Conservation (phyloP, 1,284 basidiomycete species). For the Rhodotorula sp. region DNA sequence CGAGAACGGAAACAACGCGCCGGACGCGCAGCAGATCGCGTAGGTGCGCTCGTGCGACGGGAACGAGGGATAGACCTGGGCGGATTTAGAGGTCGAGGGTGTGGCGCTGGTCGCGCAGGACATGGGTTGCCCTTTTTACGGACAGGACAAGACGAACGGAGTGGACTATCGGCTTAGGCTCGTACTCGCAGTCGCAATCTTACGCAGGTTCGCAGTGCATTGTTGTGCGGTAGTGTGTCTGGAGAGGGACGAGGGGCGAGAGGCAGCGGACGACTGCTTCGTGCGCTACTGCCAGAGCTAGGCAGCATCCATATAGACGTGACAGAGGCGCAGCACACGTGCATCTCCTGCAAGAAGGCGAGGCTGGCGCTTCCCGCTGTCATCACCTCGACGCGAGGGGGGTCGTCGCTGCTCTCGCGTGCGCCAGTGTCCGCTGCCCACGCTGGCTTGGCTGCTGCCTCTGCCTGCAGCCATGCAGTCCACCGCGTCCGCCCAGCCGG, state of each 20-base stretch:
- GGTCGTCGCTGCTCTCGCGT: background rate
- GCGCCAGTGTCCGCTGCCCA: background rate
- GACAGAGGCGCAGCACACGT: too few species aligned
- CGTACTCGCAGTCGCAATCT: background rate
- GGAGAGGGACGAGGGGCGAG: too few species aligned
- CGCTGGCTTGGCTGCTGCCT: conserved; percentile 14
- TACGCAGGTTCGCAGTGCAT: background rate
- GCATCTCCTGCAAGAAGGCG: too few species aligned
- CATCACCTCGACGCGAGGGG: background rate
- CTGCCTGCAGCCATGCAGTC: conserved; percentile 14
- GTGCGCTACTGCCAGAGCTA: too few species aligned
- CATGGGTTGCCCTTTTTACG: background rate
- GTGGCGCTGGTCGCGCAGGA: background rate
- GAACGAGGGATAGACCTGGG: background rate
- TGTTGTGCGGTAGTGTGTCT: too few species aligned
- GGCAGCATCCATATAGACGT: too few species aligned
- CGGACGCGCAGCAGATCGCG: conserved; percentile 12
- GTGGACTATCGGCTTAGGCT: background rate
- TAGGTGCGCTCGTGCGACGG: background rate
- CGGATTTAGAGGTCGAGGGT: background rate
- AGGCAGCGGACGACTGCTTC: too few species aligned
- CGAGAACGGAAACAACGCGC: conserved; percentile 1
- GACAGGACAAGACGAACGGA: too few species aligned
- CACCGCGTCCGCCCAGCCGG: conserved; percentile 10
- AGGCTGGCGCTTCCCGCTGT: background rate